A percentile compares a stretch with the other conserved stretches of the same genome.
Evolutionary conservation across 2,329 filamentous ascomycete genomes (phyloP).

Genomic region (Atkinsonella hypoxylon): DNA sequence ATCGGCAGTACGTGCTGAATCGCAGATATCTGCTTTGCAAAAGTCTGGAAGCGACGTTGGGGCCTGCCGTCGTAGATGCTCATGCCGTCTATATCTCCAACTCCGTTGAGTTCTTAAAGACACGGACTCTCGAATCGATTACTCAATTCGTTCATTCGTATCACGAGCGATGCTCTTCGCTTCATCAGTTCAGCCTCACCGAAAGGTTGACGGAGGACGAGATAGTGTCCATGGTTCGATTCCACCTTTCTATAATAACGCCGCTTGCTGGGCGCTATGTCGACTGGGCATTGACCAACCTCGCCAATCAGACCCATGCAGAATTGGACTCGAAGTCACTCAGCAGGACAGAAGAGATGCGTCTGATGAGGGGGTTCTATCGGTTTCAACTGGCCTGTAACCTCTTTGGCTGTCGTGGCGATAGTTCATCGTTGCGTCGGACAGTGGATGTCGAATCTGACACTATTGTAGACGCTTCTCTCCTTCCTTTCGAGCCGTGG

Average conservation of each 20-base stretch:
- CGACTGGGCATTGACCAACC: neutral
- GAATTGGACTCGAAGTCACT: neutral
- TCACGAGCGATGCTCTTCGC: neutral
- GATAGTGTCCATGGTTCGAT: conserved; percentile 1
- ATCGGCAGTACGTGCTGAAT: conserved; percentile 7
- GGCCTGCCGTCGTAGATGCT: conserved; percentile 2
- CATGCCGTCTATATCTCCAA: conserved; percentile 2
- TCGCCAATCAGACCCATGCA: neutral
- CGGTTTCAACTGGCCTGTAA: conserved; percentile 9
- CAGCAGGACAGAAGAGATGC: conserved; percentile 1
- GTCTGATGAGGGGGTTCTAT: conserved; percentile 6
- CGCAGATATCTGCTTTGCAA: conserved; percentile 6
- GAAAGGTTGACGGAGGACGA: conserved; percentile 1
- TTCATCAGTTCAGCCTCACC: neutral
- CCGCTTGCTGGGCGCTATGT: conserved; percentile 1
- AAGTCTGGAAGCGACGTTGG: conserved; percentile 4
- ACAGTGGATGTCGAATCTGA: neutral
- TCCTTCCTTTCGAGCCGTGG: conserved; percentile 2
- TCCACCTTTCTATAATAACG: neutral
- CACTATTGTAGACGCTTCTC: neutral
- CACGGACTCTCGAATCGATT: neutral
- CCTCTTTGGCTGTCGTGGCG: conserved; percentile 1
- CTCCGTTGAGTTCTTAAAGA: neutral
- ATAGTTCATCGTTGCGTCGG: neutral
- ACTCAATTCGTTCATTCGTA: neutral